Percentiles rank a stretch among this genome's conserved stretches.
These are phyloP conservation scores for Dryas drummondii DNA, from an alignment of 306 rosid genomes.

Conservation along the genomic window DNA sequence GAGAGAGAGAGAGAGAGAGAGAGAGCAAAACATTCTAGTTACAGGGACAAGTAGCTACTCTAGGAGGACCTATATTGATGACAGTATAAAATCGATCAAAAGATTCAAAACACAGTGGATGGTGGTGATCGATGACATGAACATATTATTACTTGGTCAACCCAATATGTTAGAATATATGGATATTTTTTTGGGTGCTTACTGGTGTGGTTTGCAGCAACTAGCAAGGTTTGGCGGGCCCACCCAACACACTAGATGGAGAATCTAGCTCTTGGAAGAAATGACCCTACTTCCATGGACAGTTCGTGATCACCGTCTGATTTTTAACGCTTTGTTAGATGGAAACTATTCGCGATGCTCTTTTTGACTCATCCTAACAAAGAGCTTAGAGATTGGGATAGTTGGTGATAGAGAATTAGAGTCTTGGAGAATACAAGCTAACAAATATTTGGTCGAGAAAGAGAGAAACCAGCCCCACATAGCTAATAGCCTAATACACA, in stretches of 20 bases:
- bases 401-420: not conserved
- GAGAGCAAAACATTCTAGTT: constrained; percentile 14
- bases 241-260: not conserved
- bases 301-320: constrained; percentile 21
- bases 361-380: not conserved
- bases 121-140: constrained; percentile 16
- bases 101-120: constrained; percentile 3
- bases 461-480: not conserved
- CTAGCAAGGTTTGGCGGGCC: constrained; percentile 6
- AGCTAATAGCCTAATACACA: not conserved
- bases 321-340: constrained; percentile 22
- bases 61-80: too few relatives aligned
- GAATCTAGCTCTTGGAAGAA: constrained; percentile 10
- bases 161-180: constrained; percentile 21
- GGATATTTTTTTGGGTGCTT: constrained; percentile 7
- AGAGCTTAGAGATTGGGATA: constrained; percentile 15
- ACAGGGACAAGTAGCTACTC: constrained; percentile 32
- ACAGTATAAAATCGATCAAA: too few relatives aligned
- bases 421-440: not conserved
- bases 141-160: constrained; percentile 11
- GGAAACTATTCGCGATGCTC: not conserved
- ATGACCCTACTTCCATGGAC: constrained; percentile 7
- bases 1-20: constrained; percentile 8
- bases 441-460: not conserved
- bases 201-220: not conserved